Conservation (phyloP, 2,329 filamentous ascomycete genomes). For the Colletotrichum chlorophyti region DNA sequence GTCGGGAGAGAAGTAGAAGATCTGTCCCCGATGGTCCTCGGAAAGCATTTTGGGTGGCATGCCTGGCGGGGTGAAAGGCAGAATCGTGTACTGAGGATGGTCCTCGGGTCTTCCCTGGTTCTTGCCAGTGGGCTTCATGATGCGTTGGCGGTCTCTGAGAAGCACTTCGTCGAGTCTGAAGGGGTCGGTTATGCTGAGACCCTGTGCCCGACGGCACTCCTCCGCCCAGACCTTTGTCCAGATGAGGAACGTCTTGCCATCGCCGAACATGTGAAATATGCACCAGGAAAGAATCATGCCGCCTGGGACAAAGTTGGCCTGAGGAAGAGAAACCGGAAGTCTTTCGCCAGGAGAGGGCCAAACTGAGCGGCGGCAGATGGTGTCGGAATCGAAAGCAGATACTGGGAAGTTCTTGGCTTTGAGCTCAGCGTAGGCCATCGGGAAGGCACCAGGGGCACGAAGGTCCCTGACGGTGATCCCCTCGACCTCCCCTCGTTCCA, state of each 20-base stretch:
- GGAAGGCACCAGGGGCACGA: slow-evolving; percentile 31
- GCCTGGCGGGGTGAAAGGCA: slow-evolving; percentile 36
- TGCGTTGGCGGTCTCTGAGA: slow-evolving; percentile 37
- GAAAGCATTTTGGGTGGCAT: slow-evolving; percentile 41
- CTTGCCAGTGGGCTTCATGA: slow-evolving; percentile 36
- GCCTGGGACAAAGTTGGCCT: slow-evolving; percentile 39
- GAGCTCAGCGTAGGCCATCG: slow-evolving; percentile 34
- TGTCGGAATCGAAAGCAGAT: slow-evolving; percentile 31
- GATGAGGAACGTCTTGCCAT: slow-evolving; percentile 39
- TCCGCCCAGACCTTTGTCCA: slow-evolving; percentile 44
- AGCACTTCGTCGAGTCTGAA: slow-evolving; percentile 35
- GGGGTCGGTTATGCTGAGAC: slow-evolving; percentile 31
- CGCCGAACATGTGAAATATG: slow-evolving; percentile 42
- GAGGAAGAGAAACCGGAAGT: slow-evolving; percentile 27
- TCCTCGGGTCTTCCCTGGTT: slow-evolving; percentile 35
- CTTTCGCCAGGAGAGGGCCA: slow-evolving; percentile 35
- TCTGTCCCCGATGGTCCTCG: slow-evolving; percentile 37
- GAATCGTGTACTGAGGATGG: slow-evolving; percentile 40
- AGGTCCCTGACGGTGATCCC: slow-evolving; percentile 36
- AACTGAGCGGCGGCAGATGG: slow-evolving; percentile 34
- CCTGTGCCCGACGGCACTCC: slow-evolving; percentile 40
- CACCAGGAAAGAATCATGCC: slow-evolving; percentile 36
- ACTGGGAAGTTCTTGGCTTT: slow-evolving; percentile 36
- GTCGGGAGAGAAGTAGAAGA: slow-evolving; percentile 40
- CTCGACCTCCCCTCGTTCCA: slow-evolving; percentile 32